Percentiles rank a stretch among this genome's conserved stretches.
These are phyloP conservation scores for Zygosaccharomyces pseudobailii DNA, from an alignment of 1,139 yeast genomes.

Conservation along the genomic window DNA sequence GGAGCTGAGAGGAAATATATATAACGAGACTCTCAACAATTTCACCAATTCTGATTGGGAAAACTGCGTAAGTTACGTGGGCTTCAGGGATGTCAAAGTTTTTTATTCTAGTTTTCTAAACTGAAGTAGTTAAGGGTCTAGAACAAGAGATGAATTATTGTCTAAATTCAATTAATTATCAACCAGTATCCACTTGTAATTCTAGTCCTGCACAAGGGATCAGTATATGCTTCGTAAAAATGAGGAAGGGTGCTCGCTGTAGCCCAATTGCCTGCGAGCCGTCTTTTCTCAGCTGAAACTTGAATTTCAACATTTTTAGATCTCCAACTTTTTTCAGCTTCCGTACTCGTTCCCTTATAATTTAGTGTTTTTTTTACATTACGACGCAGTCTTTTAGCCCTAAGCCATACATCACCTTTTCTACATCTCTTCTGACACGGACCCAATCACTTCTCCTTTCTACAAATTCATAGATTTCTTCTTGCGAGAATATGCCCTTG, in stretches of 20 bases:
- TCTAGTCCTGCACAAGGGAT: not conserved
- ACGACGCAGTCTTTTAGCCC: conserved; percentile 59
- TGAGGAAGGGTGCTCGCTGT: no score
- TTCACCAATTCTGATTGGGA: conserved; percentile 27
- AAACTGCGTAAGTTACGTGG: conserved; percentile 24
- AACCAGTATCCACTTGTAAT: not conserved
- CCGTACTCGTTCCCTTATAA: no score
- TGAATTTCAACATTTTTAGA: no score
- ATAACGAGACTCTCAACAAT: conserved; percentile 27
- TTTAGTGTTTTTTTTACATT: no score
- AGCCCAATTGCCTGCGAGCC: no score
- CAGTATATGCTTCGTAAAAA: no score
- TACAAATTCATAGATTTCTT: conserved; percentile 88
- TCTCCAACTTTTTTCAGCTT: no score
- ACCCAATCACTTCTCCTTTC: conserved; percentile 87
- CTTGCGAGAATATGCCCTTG: conserved; percentile 86
- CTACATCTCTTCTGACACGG: conserved; percentile 70
- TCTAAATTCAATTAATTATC: not conserved
- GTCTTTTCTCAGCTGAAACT: no score
- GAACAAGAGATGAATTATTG: not conserved
- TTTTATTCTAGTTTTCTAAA: conserved; percentile 31
- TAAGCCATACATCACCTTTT: conserved; percentile 91
- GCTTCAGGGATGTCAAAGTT: conserved; percentile 30
- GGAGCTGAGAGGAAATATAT: conserved; percentile 28
- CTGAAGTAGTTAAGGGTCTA: not conserved